Percentiles rank a stretch among this genome's conserved stretches.
These are phyloP conservation scores for Backusella macrospora DNA, from an alignment of 192 early-diverging fungal species.

Conservation along the genomic window DNA sequence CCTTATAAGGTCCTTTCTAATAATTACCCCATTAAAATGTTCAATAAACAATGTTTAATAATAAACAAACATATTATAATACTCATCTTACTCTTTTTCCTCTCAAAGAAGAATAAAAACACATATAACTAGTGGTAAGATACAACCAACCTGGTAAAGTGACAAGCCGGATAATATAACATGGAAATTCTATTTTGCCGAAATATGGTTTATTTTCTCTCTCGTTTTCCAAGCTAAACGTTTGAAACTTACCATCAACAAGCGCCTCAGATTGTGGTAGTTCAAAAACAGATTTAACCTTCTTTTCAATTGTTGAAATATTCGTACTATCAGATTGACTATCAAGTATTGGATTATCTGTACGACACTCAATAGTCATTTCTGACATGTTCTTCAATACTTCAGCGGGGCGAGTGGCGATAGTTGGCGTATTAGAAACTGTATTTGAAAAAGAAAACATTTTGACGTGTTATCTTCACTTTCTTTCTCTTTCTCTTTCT, in stretches of 20 bases:
- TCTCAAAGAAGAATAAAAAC: conserved; percentile 65
- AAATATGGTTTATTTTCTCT: background rate
- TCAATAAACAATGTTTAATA: background rate
- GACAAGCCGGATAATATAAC: conserved; percentile 62
- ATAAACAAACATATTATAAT: background rate
- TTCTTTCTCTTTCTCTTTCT: background rate
- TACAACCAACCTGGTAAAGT: conserved; percentile 64
- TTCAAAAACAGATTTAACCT: conserved; percentile 18
- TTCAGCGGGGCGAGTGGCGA: background rate
- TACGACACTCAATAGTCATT: conserved; percentile 13
- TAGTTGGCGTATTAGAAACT: background rate
- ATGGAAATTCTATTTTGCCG: conserved; percentile 56
- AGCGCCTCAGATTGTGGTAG: conserved; percentile 4
- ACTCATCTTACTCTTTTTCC: conserved; percentile 42
- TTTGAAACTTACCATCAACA: conserved; percentile 15
- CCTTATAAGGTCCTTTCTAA: conserved; percentile 57
- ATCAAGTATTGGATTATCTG: background rate
- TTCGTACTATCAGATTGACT: background rate
- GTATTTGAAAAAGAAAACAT: background rate
- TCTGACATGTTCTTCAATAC: background rate
- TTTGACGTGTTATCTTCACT: background rate
- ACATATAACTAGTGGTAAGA: conserved; percentile 60
- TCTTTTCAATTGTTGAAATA: conserved; percentile 5
- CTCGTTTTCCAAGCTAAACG: background rate
- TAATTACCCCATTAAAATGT: no score